Conservation (phyloP, 257 asterid genomes). For the Ophiorrhiza pumila region DNA sequence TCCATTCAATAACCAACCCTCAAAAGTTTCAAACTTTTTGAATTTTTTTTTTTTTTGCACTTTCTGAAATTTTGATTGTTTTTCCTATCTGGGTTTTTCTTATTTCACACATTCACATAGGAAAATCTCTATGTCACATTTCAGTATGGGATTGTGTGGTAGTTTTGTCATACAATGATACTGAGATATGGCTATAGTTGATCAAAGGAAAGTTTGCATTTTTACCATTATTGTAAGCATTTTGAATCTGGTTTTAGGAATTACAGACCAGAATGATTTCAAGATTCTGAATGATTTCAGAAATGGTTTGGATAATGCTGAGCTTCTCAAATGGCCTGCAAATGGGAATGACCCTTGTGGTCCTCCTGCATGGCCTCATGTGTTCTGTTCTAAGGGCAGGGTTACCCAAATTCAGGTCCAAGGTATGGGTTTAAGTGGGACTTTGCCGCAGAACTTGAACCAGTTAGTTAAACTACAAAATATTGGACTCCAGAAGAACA, state of each 20-base stretch:
- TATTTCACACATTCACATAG: slow-evolving; percentile 1
- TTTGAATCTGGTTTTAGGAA: slow-evolving; percentile 33
- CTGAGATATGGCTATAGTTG: slow-evolving; percentile 30
- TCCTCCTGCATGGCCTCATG: slow-evolving; percentile 77
- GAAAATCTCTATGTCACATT: too few relatives aligned
- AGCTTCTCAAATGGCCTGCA: slow-evolving; percentile 68
- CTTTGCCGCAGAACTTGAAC: slow-evolving; percentile 64
- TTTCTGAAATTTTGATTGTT: neutral
- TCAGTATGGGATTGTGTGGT: slow-evolving; percentile 20
- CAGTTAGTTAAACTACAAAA: slow-evolving; percentile 50
- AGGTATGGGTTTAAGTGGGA: slow-evolving; percentile 59
- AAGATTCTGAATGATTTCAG: slow-evolving; percentile 57
- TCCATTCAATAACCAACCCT: slow-evolving; percentile 3
- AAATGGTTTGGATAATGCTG: slow-evolving; percentile 55
- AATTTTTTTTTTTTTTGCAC: slow-evolving; percentile 19
- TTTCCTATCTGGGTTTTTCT: slow-evolving; percentile 16
- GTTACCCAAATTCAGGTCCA: slow-evolving; percentile 86
- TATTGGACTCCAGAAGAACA: slow-evolving; percentile 70
- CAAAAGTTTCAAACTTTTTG: neutral
- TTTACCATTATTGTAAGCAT: slow-evolving; percentile 22
- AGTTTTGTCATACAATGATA: slow-evolving; percentile 27
- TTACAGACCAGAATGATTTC: slow-evolving; percentile 60
- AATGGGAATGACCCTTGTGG: slow-evolving; percentile 73
- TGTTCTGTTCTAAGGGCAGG: slow-evolving; percentile 60
- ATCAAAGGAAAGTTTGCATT: slow-evolving; percentile 25